These are phyloP conservation scores for Entonaema liquescens DNA, from an alignment of 495 filamentous ascomycete genomes.

Conservation along the genomic window DNA sequence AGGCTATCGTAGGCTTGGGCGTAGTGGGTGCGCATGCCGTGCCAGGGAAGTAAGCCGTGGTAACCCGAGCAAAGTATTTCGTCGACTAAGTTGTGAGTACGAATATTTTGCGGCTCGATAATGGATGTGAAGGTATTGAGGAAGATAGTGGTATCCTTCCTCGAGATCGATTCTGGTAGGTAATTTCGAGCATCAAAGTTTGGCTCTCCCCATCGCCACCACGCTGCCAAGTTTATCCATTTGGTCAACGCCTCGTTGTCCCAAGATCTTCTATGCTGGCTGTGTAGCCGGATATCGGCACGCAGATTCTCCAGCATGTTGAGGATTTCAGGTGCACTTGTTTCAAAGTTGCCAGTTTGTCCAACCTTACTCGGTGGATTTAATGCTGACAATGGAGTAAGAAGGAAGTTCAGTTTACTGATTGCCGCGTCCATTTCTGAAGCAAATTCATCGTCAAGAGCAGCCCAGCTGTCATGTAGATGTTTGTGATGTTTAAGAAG, in stretches of 20 bases:
- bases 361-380: background rate
- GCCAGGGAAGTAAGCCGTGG: background rate
- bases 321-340: background rate
- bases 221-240: constrained; percentile 5
- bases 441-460: background rate
- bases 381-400: background rate
- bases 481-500: background rate
- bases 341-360: background rate
- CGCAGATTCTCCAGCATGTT: background rate
- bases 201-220: constrained; percentile 11
- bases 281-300: background rate
- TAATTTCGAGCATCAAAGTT: background rate
- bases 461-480: background rate
- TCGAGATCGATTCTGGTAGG: background rate
- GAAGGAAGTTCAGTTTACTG: background rate
- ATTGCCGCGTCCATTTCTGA: background rate
- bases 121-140: background rate
- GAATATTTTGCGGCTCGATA: background rate
- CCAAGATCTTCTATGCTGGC: background rate
- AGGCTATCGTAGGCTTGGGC: background rate
- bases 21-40: constrained; percentile 12
- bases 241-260: background rate
- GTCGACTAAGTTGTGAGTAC: background rate
- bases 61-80: constrained; percentile 1
- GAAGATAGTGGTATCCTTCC: background rate